These are phyloP conservation scores for Pulicaria dysenterica DNA, from an alignment of 129 eudicot genomes.

Conservation along the genomic window DNA sequence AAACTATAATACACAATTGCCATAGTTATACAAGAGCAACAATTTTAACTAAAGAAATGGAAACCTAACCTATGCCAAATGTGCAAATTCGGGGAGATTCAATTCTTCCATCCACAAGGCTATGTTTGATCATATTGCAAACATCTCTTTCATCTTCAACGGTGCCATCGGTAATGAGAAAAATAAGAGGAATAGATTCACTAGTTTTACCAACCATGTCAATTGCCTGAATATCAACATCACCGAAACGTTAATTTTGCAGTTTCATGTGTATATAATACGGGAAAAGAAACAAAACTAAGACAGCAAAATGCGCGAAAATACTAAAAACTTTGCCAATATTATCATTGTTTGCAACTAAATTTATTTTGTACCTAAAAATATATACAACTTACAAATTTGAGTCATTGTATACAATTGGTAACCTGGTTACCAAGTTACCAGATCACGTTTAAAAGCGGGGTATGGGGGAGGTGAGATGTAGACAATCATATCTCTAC, in stretches of 20 bases:
- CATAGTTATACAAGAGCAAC: neutral
- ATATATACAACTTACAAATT: no score
- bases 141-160: conserved; percentile 86
- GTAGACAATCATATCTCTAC: no score
- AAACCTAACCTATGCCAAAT: conserved; percentile 74
- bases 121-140: conserved; percentile 48
- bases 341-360: no score
- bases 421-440: no score
- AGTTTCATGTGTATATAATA: neutral
- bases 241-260: neutral
- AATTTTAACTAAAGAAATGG: neutral
- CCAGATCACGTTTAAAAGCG: no score
- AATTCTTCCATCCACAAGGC: conserved; percentile 39
- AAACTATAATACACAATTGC: neutral
- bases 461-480: no score
- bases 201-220: conserved; percentile 60
- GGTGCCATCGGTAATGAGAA: conserved; percentile 79
- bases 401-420: no score
- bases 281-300: neutral
- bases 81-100: conserved; percentile 67
- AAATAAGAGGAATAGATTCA: conserved; percentile 49
- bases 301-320: neutral
- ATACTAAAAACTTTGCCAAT: no score
- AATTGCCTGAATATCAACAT: conserved; percentile 55
- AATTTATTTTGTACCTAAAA: no score